Base-by-base conservation (phyloP, 306 rosid genomes). In the Prunus fruticosa region DNA sequence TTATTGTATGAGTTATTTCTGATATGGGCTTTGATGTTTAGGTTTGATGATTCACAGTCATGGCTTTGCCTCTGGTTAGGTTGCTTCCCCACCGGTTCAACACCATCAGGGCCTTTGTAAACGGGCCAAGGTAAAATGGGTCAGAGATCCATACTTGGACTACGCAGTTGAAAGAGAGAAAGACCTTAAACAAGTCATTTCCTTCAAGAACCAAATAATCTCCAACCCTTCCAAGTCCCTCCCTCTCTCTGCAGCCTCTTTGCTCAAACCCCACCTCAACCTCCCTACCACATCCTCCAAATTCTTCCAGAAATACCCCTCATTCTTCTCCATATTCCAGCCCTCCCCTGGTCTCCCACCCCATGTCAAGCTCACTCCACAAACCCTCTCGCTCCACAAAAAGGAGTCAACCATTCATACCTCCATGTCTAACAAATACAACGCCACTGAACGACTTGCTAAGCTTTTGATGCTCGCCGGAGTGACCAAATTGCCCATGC, bases 111-210 rank as follows among this genome's bases (percentile, higher is more conserved):
- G 81, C 84, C 61, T 89, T 93, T 68, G 85, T 91, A 34, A 81
- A 89, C 63, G n/a, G n/a, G 93, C 88, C n/a, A 91, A 58, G 81
- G 88, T 91, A 63, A 91, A 93, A 81, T 93, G 96, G 96, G 96
- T 88, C 20, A 83, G 90, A 88, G 98, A 93, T 71, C 89, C 92
- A 2, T 81, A 88, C 83, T 90, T 93, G 5, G 97, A 91, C 75
- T 84, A 64, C 41, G 91, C 74, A 11, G 97, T 93, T 43, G 82
- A 85, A 58, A 86, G 88, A 87, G 97, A 89, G 84, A 91, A 88
- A 81, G 72, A 91, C 79, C 97, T 93, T 70, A 84, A 62, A 76
- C 88, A 88, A 74, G 72, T 84, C 43, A 71, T 91, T 73, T 85
- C 85, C 74, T 87, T 91, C 64, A 88, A 88, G 85, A 83, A 88